Base-by-base conservation (phyloP, 1,284 basidiomycete genomes). In the Ceratobasidium sp. region DNA sequence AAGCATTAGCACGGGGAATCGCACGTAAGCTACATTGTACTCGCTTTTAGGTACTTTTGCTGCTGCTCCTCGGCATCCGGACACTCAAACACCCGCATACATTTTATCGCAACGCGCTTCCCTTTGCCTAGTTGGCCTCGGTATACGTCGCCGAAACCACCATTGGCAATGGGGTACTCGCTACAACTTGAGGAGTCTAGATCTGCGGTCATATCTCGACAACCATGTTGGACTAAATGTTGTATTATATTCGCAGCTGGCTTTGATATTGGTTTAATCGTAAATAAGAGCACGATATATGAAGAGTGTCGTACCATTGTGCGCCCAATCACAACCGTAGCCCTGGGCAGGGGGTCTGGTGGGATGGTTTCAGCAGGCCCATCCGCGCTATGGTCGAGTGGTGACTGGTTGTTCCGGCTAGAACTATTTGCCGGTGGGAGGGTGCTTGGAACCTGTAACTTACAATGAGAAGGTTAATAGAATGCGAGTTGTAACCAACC, bases 391-490 rank as follows among this genome's bases (percentile, higher is more conserved):
- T 50, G 48, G 20, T 14, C 48, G 16, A 14, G 48, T 50, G 12
- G 44, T 6, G 68, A 10, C 35, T 38, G 38, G 38, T 38, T 8
- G 4, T 3, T 3, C 3, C 38, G 44, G 5, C 62, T 38, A 38
- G 27, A 27, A 12, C 46, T 14, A 35, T 38, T 30, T 57, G 55
- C n/a, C 64, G 79, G n/a, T n/a, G n/a, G 41, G 84, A 66, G 84
- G 41, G 87, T 85, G 3, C 88, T 88, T 18, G 86, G 81, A 27
- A 85, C 85, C 30, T 85, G 84, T 68, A 89, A 86, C 55, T n/a
- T n/a, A 12, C n/a, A 3, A 57, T 57, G 10, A 12, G 55, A 57
- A 12, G 5, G 10, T n/a, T 3, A 6, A 27, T 38, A 38, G 38
- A 38, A 38, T 8, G 38, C 38, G 4, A 38, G 8, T 38, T 3